Evolutionary conservation across 2,329 filamentous ascomycete genomes (phyloP).

Genomic region (Stenocarpella maydis): DNA sequence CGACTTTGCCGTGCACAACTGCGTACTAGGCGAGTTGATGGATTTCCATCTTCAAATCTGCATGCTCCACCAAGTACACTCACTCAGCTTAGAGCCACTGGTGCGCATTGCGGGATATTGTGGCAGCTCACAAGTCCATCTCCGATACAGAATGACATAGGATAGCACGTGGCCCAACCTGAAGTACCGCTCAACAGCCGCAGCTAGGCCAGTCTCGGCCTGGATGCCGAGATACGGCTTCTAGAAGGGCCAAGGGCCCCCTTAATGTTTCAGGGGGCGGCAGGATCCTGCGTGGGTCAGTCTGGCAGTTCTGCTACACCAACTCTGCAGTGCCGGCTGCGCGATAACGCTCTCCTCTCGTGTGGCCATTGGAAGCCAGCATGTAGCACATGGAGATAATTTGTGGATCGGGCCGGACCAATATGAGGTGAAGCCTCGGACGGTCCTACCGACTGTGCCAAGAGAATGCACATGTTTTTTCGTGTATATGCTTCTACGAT

Average conservation of each 20-base stretch:
- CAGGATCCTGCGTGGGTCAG: constrained; percentile 7
- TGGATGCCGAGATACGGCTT: constrained; percentile 13
- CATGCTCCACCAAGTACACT: constrained; percentile 15
- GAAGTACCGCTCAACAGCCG: constrained; percentile 16
- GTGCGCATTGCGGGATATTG: background rate
- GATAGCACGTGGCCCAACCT: background rate
- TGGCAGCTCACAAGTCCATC: background rate
- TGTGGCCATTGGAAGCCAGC: background rate
- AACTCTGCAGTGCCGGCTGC: background rate
- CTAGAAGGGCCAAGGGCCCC: constrained; percentile 18
- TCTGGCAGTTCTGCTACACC: background rate
- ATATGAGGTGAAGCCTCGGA: background rate
- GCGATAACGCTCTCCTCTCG: background rate
- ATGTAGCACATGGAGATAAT: background rate
- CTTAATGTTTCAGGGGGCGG: constrained; percentile 19
- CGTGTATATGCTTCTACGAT: background rate
- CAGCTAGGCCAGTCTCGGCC: constrained; percentile 19
- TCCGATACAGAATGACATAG: background rate
- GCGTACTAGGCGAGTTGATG: too few relatives aligned
- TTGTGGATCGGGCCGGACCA: constrained; percentile 6
- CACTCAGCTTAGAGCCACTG: constrained; percentile 1
- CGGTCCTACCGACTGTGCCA: background rate
- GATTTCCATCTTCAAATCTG: constrained; percentile 2
- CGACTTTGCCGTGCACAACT: background rate
- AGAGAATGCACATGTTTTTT: background rate